Percentiles rank a stretch among this genome's conserved stretches.
phyloP scores from a whole-genome alignment of 1,284 basidiomycete genomes.

The Abortiporus biennis region DNA sequence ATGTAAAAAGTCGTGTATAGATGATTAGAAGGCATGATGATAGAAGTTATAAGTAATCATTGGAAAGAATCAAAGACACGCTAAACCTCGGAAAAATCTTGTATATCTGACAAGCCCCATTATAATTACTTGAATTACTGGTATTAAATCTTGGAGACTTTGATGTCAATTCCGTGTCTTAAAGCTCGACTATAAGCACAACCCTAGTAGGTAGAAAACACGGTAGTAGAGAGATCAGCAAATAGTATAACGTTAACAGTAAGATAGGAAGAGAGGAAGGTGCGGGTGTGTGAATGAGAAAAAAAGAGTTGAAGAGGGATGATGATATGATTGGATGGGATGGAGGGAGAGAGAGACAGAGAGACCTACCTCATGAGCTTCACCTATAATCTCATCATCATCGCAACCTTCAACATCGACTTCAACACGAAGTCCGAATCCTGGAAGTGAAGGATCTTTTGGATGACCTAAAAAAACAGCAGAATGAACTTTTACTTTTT shows the following conservation, averaged over 20 bases:
- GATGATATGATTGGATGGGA: too few species aligned
- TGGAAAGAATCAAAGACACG: too few species aligned
- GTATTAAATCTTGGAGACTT: slow-evolving; percentile 40
- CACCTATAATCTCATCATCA: slow-evolving; percentile 55
- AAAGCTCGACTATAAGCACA: slow-evolving; percentile 71
- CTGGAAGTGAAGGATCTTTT: slow-evolving; percentile 41
- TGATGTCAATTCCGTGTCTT: slow-evolving; percentile 49
- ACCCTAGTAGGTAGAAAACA: too few species aligned
- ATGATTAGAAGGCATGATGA: too few species aligned
- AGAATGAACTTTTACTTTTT: slow-evolving; percentile 53
- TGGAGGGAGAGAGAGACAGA: neutral
- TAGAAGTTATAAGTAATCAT: too few species aligned
- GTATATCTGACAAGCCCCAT: too few species aligned
- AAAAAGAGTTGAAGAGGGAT: too few species aligned
- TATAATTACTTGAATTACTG: too few species aligned
- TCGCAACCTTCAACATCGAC: slow-evolving; percentile 64
- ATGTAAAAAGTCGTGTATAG: too few species aligned
- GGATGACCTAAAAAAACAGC: slow-evolving; percentile 57
- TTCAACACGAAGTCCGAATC: slow-evolving; percentile 62
- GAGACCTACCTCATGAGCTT: slow-evolving; percentile 55
- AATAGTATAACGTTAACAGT: too few species aligned
- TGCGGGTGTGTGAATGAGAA: neutral
- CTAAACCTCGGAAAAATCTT: too few species aligned
- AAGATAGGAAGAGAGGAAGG: slow-evolving; percentile 2
- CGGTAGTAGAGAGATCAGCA: too few species aligned